Evolutionary conservation across 108 stramenopile genomes (phyloP).

Genomic region (Fragilaria crotonensis): DNA sequence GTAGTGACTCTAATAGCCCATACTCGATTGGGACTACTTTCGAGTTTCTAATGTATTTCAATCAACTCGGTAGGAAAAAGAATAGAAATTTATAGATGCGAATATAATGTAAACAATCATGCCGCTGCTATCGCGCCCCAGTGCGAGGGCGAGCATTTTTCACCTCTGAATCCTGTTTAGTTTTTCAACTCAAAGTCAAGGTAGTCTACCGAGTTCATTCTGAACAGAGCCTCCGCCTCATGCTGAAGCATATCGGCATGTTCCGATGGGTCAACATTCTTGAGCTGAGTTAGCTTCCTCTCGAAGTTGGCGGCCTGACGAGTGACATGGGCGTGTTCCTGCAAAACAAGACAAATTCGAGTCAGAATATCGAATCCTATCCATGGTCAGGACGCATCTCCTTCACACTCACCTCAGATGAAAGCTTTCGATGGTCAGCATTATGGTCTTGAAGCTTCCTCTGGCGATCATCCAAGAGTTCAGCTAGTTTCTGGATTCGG

Average conservation of each 20-base stretch:
- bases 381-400: background rate
- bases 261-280: constrained; percentile 3
- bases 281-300: constrained; percentile 15
- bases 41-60: too few relatives aligned
- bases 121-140: too few relatives aligned
- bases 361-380: background rate
- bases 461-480: constrained; percentile 20
- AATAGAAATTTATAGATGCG: too few relatives aligned
- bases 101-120: too few relatives aligned
- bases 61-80: too few relatives aligned
- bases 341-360: constrained; percentile 3
- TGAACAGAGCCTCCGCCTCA: constrained; percentile 3
- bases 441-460: constrained; percentile 14
- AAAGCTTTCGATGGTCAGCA: constrained; percentile 6
- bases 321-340: constrained; percentile 10
- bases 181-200: constrained; percentile 12
- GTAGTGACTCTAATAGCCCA: too few relatives aligned
- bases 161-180: constrained; percentile 5
- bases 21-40: too few relatives aligned
- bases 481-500: constrained; percentile 11
- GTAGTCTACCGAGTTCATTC: constrained; percentile 12
- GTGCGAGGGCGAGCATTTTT: too few relatives aligned
- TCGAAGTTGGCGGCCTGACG: constrained; percentile 12
- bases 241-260: background rate
- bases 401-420: background rate